Evolutionary conservation across 129 eudicot genomes (phyloP).

Genomic region (Solidago caesia): DNA sequence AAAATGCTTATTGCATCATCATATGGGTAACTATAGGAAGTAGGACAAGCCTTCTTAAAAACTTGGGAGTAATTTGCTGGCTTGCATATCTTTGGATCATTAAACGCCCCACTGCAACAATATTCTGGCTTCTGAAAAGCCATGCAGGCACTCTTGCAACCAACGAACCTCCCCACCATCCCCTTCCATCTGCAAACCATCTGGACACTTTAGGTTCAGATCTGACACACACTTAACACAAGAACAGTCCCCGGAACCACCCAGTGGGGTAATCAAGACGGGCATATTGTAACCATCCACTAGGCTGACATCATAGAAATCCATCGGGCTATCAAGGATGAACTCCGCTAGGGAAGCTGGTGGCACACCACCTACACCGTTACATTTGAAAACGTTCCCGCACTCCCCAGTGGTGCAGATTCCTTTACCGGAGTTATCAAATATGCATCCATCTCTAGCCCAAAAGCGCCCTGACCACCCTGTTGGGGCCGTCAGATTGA

Average conservation of each 20-base stretch:
- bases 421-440: slow-evolving; percentile 38
- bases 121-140: slow-evolving; percentile 40
- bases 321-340: slow-evolving; percentile 38
- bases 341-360: slow-evolving; percentile 60
- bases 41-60: slow-evolving; percentile 49
- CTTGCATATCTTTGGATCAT: slow-evolving; percentile 42
- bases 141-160: slow-evolving; percentile 50
- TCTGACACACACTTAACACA: slow-evolving; percentile 34
- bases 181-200: slow-evolving; percentile 29
- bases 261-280: slow-evolving; percentile 39
- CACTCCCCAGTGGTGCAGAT: slow-evolving; percentile 58
- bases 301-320: slow-evolving; percentile 65
- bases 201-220: slow-evolving; percentile 45
- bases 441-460: slow-evolving; percentile 49
- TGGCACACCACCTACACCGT: slow-evolving; percentile 45
- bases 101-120: slow-evolving; percentile 51
- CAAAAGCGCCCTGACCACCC: slow-evolving; percentile 71
- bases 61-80: slow-evolving; percentile 37
- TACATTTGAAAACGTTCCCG: slow-evolving; percentile 40
- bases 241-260: slow-evolving; percentile 41
- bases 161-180: slow-evolving; percentile 19
- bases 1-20: slow-evolving; percentile 43
- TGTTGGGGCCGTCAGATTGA: slow-evolving; percentile 36
- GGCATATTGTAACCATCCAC: slow-evolving; percentile 64
- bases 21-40: slow-evolving; percentile 52